phyloP scores from a whole-genome alignment of 225 moss, liverwort and hornwort species.

The Marchantia paleacea region DNA sequence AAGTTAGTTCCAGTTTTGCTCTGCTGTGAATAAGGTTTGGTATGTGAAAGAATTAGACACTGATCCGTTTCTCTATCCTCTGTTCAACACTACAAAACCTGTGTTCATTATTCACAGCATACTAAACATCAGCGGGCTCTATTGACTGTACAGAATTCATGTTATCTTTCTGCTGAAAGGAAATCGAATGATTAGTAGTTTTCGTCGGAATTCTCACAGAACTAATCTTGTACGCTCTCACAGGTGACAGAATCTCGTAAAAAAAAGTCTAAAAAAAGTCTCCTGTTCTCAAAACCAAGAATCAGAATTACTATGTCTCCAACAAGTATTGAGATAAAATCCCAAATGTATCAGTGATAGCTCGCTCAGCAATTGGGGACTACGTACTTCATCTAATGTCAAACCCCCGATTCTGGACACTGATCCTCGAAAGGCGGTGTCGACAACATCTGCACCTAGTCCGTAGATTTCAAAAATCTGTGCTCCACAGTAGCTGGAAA shows the following conservation, averaged over 20 bases:
- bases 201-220: too few species aligned
- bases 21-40: not conserved
- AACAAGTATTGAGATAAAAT: too few species aligned
- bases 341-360: not conserved
- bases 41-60: too few species aligned
- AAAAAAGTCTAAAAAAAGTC: not conserved
- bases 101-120: too few species aligned
- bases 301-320: too few species aligned
- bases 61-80: too few species aligned
- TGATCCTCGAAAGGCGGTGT: conserved; percentile 80
- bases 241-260: not conserved
- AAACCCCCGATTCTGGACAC: conserved; percentile 84
- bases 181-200: too few species aligned
- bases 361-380: not conserved
- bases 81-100: too few species aligned
- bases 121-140: too few species aligned
- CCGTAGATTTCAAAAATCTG: conserved; percentile 98
- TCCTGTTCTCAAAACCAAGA: too few species aligned
- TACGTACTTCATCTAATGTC: conserved; percentile 70
- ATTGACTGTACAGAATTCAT: too few species aligned
- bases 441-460: conserved; percentile 71
- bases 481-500: conserved; percentile 85
- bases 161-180: too few species aligned
- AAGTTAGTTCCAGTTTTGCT: not conserved
- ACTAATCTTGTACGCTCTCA: not conserved